Evolutionary conservation across 306 rosid species (phyloP), one percentile per base, ranked within the genome.

Genomic region (Malus asiatica): DNA sequence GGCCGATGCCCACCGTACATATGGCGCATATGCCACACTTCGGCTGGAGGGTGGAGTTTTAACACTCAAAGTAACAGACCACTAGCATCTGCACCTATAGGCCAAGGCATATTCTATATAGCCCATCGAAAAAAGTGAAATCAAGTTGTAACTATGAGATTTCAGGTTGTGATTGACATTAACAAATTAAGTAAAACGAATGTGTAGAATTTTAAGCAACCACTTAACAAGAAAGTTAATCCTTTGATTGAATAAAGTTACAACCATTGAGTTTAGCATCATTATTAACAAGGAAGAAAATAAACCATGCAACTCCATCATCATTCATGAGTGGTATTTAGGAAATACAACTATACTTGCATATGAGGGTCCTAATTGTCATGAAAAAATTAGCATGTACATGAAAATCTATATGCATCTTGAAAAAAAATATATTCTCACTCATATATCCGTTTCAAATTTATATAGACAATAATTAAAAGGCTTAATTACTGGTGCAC

Each of bases 1-100:
- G 97, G 89, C 78, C 96, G 33, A 4, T 96, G 1, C 32, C 35
- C 35, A 53, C 93, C 98, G 68, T 84, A 89, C 93, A 89, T 89
- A 83, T 90, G 89, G 65, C 90, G 79, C 78, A 91, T 86, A 75
- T 92, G 93, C 98, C 98, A 92, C 87, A 92, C 97, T 81, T 92
- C 98, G 19, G 97, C 92, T 38, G 98, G 97, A 74, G 98, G 97
- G 75, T 90, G 92, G 71, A 92, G 97, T 81, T 95, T 93, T 77
- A 95, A 90, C 80, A 92, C 97, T 59, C 97, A 91, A 64, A 95
- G 92, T 78, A 92, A 86, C 66, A 90, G 85, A 77, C 97, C 97
- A 79, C 96, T 96, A 72, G 90, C 97, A 86, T 90, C 97, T 40
- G 97, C 92, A 79, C 93, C 96, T 90, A 93, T 88, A 75, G 97